A percentile compares a stretch with the other conserved stretches of the same genome.
These are phyloP conservation scores for Intubia oerlemansii DNA, from an alignment of 2,329 filamentous ascomycete species.

Conservation along the genomic window DNA sequence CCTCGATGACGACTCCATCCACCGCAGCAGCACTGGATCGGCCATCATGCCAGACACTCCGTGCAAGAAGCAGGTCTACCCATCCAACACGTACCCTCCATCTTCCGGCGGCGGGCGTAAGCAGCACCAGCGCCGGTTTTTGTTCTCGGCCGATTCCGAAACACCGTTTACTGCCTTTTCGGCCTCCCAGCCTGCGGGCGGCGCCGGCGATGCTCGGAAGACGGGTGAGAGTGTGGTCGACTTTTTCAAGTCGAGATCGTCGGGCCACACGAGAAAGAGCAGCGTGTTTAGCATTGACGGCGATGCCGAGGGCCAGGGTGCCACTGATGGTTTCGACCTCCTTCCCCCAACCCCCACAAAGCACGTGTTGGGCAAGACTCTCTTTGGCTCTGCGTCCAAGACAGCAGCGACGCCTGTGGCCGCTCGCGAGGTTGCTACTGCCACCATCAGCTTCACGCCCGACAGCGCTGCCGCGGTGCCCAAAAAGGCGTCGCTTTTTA, in stretches of 20 bases:
- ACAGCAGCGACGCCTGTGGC: slow-evolving; percentile 7
- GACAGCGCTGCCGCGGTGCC: not conserved
- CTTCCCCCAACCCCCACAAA: slow-evolving; percentile 97
- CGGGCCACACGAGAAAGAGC: too few species aligned
- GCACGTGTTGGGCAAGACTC: slow-evolving; percentile 21
- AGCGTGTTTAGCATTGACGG: slow-evolving; percentile 70
- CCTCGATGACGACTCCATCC: slow-evolving; percentile 41
- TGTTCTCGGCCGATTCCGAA: slow-evolving; percentile 58
- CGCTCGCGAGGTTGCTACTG: slow-evolving; percentile 3
- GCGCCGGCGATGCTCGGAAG: slow-evolving; percentile 12
- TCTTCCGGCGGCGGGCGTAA: slow-evolving; percentile 37
- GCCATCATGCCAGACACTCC: slow-evolving; percentile 78
- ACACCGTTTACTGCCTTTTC: slow-evolving; percentile 59
- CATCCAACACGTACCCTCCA: slow-evolving; percentile 45
- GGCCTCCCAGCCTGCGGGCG: slow-evolving; percentile 19
- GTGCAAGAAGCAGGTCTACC: slow-evolving; percentile 64
- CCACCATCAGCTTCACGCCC: slow-evolving; percentile 1
- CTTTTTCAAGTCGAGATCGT: too few species aligned
- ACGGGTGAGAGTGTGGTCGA: slow-evolving; percentile 25
- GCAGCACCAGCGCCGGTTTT: slow-evolving; percentile 27
- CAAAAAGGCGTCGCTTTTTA: slow-evolving; percentile 1
- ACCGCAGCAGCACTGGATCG: slow-evolving; percentile 28
- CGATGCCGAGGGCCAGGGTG: slow-evolving; percentile 27
- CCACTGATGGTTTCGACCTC: slow-evolving; percentile 40
- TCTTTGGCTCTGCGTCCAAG: slow-evolving; percentile 8